A percentile compares a stretch with the other conserved stretches of the same genome.
Conservation (phyloP, 352 stramenopile genomes). For the Phytophthora podocarpi region DNA sequence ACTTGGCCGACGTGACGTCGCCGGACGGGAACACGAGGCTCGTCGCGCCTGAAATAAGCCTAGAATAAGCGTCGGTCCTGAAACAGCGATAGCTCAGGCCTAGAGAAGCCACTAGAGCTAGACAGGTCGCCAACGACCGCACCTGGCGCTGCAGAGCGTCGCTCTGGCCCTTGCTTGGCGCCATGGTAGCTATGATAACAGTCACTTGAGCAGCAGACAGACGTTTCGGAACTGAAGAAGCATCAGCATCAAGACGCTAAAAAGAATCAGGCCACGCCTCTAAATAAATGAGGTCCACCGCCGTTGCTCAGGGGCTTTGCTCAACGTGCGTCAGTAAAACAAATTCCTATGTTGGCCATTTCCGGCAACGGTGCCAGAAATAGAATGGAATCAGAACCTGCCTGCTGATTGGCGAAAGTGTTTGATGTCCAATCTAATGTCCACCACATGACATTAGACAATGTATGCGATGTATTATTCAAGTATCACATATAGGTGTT, state of each 20-base stretch:
- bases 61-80: neutral
- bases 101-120: conserved; percentile 9
- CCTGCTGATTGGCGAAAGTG: neutral
- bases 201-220: neutral
- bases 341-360: too few species aligned
- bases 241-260: neutral
- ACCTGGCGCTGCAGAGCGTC: conserved; percentile 3
- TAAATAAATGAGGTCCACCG: conserved; percentile 11
- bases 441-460: too few species aligned
- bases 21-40: conserved; percentile 55
- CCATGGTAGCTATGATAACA: too few species aligned
- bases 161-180: neutral
- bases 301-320: conserved; percentile 11
- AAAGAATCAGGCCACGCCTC: conserved; percentile 5
- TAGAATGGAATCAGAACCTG: conserved; percentile 5
- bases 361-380: conserved; percentile 19
- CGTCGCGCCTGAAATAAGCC: conserved; percentile 1
- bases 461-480: too few species aligned
- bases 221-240: conserved; percentile 15
- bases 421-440: too few species aligned
- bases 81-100: conserved; percentile 4
- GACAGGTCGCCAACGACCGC: conserved; percentile 6
- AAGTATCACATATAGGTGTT: too few species aligned
- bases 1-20: conserved; percentile 50
- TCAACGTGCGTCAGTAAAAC: too few species aligned